These are phyloP conservation scores for Aspergillus brunneoviolaceus DNA, from an alignment of 2,329 filamentous ascomycete genomes.

Conservation along the genomic window DNA sequence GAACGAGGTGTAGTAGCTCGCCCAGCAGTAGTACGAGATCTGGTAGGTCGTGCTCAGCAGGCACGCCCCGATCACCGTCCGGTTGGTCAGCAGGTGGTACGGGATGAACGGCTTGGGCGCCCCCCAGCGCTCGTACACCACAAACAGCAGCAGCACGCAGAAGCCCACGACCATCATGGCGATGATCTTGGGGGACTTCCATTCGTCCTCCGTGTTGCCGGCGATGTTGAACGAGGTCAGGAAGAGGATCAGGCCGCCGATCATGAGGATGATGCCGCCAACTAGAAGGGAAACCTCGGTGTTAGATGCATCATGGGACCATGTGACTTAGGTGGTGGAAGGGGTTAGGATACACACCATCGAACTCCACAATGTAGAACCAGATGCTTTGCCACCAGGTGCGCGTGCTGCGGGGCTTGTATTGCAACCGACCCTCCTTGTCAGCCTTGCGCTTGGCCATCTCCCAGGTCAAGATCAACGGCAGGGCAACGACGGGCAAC, in stretches of 20 bases:
- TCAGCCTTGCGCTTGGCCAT: conserved; percentile 57
- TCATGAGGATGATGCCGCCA: conserved; percentile 59
- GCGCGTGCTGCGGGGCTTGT: conserved; percentile 43
- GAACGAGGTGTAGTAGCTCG: conserved; percentile 37
- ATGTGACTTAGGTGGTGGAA: no score
- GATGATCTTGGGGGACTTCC: conserved; percentile 47
- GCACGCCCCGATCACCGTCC: conserved; percentile 30
- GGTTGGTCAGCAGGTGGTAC: conserved; percentile 42
- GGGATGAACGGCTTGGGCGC: conserved; percentile 37
- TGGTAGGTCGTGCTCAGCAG: conserved; percentile 26
- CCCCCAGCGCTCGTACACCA: conserved; percentile 52
- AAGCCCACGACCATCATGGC: conserved; percentile 55
- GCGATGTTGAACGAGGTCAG: conserved; percentile 51
- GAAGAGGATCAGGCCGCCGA: conserved; percentile 56
- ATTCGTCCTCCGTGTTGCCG: conserved; percentile 25
- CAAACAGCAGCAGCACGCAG: conserved; percentile 53
- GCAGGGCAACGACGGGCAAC: conserved; percentile 54
- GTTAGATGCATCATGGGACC: no score
- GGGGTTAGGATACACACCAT: conserved; percentile 31
- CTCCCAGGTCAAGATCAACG: conserved; percentile 55
- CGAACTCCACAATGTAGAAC: conserved; percentile 59
- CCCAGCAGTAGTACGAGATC: conserved; percentile 25
- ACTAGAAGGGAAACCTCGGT: background rate
- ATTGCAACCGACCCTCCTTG: conserved; percentile 49
- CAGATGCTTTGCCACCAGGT: conserved; percentile 45